These are phyloP conservation scores for Hyaloperonospora arabidopsidis DNA, from an alignment of 352 stramenopile species.

Conservation along the genomic window DNA sequence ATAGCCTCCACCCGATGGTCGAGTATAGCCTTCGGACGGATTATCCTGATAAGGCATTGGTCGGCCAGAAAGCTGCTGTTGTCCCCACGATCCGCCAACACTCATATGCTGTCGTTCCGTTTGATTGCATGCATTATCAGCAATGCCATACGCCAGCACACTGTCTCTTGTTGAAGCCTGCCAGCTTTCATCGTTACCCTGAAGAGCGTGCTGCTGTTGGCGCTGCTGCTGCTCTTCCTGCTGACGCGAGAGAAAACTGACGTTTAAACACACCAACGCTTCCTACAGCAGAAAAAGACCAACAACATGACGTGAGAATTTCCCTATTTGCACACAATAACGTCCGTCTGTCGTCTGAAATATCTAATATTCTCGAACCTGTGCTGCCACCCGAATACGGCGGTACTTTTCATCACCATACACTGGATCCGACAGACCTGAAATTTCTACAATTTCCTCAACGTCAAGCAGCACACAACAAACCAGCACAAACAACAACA, in stretches of 20 bases:
- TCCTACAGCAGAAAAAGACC: slow-evolving; percentile 30
- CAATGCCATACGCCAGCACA: slow-evolving; percentile 16
- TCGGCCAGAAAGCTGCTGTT: slow-evolving; percentile 25
- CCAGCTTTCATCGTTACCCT: slow-evolving; percentile 19
- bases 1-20: slow-evolving; percentile 13
- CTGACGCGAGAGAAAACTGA: slow-evolving; percentile 48
- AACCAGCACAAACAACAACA: neutral
- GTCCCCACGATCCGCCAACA: slow-evolving; percentile 44
- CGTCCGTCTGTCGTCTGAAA: neutral
- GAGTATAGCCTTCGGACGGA: slow-evolving; percentile 16
- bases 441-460: slow-evolving; percentile 43
- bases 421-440: slow-evolving; percentile 61
- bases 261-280: slow-evolving; percentile 71
- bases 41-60: slow-evolving; percentile 62
- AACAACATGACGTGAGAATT: slow-evolving; percentile 15
- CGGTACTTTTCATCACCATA: slow-evolving; percentile 80
- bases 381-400: slow-evolving; percentile 68
- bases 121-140: slow-evolving; percentile 17
- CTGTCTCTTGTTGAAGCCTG: slow-evolving; percentile 19
- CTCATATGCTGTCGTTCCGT: slow-evolving; percentile 21
- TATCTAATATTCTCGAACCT: slow-evolving; percentile 27
- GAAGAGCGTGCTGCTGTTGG: slow-evolving; percentile 15
- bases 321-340: neutral
- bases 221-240: slow-evolving; percentile 27
- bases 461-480: neutral